phyloP scores from a whole-genome alignment of 208 protist species.

The Wallacemonas sp. region DNA sequence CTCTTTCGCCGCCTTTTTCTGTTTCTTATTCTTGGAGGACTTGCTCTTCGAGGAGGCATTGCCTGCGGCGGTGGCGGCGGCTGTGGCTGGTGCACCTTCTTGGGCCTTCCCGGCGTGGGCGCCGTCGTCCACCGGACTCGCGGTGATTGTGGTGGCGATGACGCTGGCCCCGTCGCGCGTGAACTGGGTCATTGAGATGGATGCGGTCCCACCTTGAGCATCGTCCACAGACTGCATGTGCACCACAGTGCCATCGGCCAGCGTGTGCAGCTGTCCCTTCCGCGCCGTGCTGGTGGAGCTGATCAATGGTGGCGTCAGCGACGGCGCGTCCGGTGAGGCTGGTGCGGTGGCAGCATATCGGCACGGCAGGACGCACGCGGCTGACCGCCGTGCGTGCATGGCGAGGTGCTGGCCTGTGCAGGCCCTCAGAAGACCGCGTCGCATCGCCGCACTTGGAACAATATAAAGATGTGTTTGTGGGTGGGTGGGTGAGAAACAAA shows the following conservation, averaged over 20 bases:
- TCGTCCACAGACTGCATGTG: background rate
- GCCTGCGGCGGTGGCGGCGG: background rate
- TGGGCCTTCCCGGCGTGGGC: background rate
- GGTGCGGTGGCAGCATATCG: background rate
- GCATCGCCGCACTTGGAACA: conserved; percentile 15
- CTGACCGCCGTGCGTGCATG: conserved; percentile 3
- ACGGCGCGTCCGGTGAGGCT: background rate
- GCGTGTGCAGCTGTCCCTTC: background rate
- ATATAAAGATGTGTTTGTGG: conserved; percentile 16
- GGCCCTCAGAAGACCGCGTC: conserved; percentile 11
- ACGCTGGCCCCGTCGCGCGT: conserved; percentile 1
- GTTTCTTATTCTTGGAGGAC: conserved; percentile 3
- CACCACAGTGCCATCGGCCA: background rate
- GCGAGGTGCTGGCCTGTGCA: background rate
- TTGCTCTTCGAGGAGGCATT: too few relatives aligned
- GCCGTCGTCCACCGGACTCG: background rate
- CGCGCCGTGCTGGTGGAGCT: too few relatives aligned
- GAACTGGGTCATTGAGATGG: conserved; percentile 15
- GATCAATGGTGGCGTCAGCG: too few relatives aligned
- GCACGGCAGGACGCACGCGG: background rate
- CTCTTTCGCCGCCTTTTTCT: conserved; percentile 2
- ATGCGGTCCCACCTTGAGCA: background rate
- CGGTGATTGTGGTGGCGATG: conserved; percentile 9
- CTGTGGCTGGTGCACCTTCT: background rate
- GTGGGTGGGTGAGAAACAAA: conserved; percentile 7